phyloP scores from a whole-genome alignment of 2,329 filamentous ascomycete genomes.

The Penicillium frequentans region DNA sequence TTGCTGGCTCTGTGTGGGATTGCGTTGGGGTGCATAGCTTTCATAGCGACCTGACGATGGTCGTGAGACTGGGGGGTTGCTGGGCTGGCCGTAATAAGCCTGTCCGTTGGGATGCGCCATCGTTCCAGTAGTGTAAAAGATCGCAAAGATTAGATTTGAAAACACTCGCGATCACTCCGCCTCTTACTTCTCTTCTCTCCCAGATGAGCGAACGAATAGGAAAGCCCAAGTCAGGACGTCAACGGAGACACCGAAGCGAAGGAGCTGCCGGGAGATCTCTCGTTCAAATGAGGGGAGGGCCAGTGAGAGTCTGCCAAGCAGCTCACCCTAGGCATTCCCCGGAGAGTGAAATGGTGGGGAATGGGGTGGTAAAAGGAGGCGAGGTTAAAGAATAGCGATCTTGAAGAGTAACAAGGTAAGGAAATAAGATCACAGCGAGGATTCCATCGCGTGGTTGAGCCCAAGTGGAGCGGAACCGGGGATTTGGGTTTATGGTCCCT shows the following conservation, averaged over 20 bases:
- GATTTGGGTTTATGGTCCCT: not conserved
- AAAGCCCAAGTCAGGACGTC: not conserved
- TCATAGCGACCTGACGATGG: slow-evolving; percentile 38
- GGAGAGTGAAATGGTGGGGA: not conserved
- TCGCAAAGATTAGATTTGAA: not conserved
- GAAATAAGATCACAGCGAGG: not conserved
- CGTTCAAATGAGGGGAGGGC: slow-evolving; percentile 11
- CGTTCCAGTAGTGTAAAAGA: slow-evolving; percentile 3
- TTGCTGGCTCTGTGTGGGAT: slow-evolving; percentile 40
- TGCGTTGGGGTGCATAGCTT: slow-evolving; percentile 42
- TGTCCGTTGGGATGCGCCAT: slow-evolving; percentile 59
- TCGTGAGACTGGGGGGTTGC: slow-evolving; percentile 33
- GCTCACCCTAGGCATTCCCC: slow-evolving; percentile 12
- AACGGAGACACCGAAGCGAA: not conserved
- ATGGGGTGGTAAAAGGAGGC: not conserved
- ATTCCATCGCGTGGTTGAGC: not conserved
- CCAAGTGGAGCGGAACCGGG: not conserved
- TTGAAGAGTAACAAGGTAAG: not conserved
- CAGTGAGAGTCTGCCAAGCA: slow-evolving; percentile 8
- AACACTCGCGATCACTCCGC: not conserved
- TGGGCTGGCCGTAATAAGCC: slow-evolving; percentile 45
- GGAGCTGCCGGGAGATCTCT: not conserved
- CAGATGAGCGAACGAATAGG: not conserved
- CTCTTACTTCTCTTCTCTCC: not conserved
- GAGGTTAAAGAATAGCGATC: not conserved